Conservation (phyloP, 1,284 basidiomycete species). For the Chalciporus sp. region DNA sequence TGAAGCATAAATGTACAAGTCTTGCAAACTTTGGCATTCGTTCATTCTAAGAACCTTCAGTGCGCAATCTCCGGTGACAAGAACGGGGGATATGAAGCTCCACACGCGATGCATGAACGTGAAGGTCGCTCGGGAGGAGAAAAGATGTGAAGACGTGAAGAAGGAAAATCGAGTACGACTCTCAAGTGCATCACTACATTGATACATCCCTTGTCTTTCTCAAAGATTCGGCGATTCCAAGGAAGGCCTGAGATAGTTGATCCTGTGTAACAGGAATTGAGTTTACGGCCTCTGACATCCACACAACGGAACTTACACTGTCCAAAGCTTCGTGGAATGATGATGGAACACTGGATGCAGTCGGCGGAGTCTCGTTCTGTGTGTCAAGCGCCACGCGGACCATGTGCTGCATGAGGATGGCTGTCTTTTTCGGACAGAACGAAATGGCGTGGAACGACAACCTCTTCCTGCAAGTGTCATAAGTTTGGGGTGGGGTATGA, state of each 20-base stretch:
- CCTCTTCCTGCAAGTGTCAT: constrained; percentile 43
- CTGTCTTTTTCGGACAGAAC: constrained; percentile 46
- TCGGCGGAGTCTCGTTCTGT: constrained; percentile 39
- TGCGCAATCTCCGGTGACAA: too few relatives aligned
- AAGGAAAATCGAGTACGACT: background rate
- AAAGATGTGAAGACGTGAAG: background rate
- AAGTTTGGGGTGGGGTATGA: background rate
- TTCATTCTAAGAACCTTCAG: too few relatives aligned
- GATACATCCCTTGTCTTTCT: constrained; percentile 52
- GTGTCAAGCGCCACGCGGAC: constrained; percentile 50
- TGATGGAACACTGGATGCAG: constrained; percentile 40
- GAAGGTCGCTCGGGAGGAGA: background rate
- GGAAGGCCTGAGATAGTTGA: constrained; percentile 57
- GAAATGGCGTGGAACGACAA: constrained; percentile 61
- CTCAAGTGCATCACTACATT: constrained; percentile 29
- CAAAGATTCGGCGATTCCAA: constrained; percentile 59
- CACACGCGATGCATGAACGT: too few relatives aligned
- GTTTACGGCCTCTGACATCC: background rate
- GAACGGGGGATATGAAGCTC: too few relatives aligned
- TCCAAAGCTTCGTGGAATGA: constrained; percentile 56
- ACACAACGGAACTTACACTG: constrained; percentile 37
- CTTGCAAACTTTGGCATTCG: background rate
- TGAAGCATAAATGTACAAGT: background rate
- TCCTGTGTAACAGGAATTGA: constrained; percentile 38
- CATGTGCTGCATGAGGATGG: constrained; percentile 47